Conservation (phyloP, 495 filamentous ascomycete genomes). For the Aspergillus coremiiformis region DNA sequence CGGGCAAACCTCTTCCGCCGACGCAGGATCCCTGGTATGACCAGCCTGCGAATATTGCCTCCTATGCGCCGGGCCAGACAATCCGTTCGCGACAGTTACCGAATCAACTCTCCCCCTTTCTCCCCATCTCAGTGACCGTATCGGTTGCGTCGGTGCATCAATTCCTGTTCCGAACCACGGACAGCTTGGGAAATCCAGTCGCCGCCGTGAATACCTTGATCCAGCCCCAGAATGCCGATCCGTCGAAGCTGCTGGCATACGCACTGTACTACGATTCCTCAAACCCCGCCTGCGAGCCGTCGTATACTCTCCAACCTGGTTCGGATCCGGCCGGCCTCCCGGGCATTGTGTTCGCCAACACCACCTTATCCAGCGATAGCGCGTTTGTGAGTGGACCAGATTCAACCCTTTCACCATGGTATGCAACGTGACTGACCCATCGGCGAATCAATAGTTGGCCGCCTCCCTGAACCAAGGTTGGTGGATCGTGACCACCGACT, state of each 20-base stretch:
- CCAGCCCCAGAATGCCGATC: constrained; percentile 15
- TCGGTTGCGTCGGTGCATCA: constrained; percentile 9
- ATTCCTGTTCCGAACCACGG: constrained; percentile 18
- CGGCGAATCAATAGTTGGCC: constrained; percentile 3
- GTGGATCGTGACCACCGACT: constrained; percentile 18
- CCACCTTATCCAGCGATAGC: constrained; percentile 6
- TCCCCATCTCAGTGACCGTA: constrained; percentile 7
- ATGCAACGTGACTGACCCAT: neutral
- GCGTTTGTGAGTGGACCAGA: constrained; percentile 13
- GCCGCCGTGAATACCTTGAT: constrained; percentile 18
- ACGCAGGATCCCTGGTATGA: constrained; percentile 13
- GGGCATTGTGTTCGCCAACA: neutral
- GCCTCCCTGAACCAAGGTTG: constrained; percentile 18
- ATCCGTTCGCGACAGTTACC: constrained; percentile 14
- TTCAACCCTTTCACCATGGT: too few species aligned
- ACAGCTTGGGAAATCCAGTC: constrained; percentile 14
- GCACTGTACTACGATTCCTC: constrained; percentile 15
- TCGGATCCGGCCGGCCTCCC: neutral
- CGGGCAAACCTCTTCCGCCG: neutral
- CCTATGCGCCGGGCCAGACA: constrained; percentile 8
- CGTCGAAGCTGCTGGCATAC: constrained; percentile 13
- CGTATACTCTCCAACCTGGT: constrained; percentile 4
- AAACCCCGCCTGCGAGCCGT: constrained; percentile 14
- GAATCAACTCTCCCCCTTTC: constrained; percentile 1
- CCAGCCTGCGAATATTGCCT: constrained; percentile 8